Evolutionary conservation across 1,139 yeast species (phyloP), one percentile per base, ranked within the genome.

Genomic region (Saccharomycopsis crataegensis): DNA sequence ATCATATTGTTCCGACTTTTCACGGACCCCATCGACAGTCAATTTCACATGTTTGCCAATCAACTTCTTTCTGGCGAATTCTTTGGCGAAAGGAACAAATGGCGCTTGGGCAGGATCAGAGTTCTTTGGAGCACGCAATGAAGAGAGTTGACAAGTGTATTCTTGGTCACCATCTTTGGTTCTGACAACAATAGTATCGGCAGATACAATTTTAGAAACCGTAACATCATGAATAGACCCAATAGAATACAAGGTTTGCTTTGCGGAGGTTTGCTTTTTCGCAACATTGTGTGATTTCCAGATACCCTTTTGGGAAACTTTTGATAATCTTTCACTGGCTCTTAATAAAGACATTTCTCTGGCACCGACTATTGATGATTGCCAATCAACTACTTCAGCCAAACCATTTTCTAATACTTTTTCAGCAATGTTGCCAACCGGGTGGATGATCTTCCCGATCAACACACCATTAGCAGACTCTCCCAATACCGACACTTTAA

Each of bases 371-470:
- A 81, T 64, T n/a, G 79, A 67, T 1, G 90, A 80, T 66, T 88
- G 96, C 93, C 95, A 86, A 65, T 88, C 96, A 28, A 83, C 80
- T 54, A 87, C 79, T 60, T 82, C 82, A 8, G 85, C 96, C 46
- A 82, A 74, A 8, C 96, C 96, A 57, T 73, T 75, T 58, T 78
- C 80, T 59, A 88, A 73, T 59, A 88, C 69, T 60, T 80, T 78
- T 61, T 82, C 84, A 58, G 86, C 81, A 62, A 88, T 83, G 63
- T 86, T 86, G 7, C 95, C 90, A 11, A 87, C 85, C 53, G 89
- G 91, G 61, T 82, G 82, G 51, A 78, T 67, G 43, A 80, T 62
- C 48, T 75, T 66, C 7, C 76, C 86, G 55, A 83, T 77, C 11
- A 91, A 84, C 7, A 83, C 70, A 8, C 88, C 91, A 34, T 73